phyloP scores from a whole-genome alignment of 768 basidiomycete species.

The Collybia nuda region DNA sequence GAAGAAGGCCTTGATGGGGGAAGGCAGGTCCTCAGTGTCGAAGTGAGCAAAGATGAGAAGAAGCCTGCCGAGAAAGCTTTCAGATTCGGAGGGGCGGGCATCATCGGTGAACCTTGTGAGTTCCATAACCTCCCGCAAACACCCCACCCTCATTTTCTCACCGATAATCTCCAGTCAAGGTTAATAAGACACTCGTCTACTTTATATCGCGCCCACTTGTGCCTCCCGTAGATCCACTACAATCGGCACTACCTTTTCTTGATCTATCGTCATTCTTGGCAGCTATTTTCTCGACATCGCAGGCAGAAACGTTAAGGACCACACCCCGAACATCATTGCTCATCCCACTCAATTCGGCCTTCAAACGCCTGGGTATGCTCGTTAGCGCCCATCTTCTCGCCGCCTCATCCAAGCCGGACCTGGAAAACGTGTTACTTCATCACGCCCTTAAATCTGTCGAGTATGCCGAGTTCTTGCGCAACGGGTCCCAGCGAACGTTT shows the following conservation, averaged over 20 bases:
- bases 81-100: conserved; percentile 80
- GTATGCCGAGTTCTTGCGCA: conserved; percentile 61
- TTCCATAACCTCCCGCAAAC: conserved; percentile 3
- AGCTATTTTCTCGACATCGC: conserved; percentile 80
- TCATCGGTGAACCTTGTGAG: conserved; percentile 78
- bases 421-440: conserved; percentile 84
- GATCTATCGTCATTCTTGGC: conserved; percentile 91
- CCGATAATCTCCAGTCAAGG: conserved; percentile 48
- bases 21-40: conserved; percentile 70
- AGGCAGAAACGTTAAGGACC: conserved; percentile 67
- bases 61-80: conserved; percentile 54
- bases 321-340: conserved; percentile 78
- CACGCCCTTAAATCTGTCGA: conserved; percentile 78
- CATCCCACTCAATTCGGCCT: conserved; percentile 89
- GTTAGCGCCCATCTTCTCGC: conserved; percentile 86
- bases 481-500: conserved; percentile 71
- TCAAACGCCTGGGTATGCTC: conserved; percentile 79
- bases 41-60: conserved; percentile 53
- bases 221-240: conserved; percentile 80
- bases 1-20: conserved; percentile 69
- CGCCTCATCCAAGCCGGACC: conserved; percentile 72
- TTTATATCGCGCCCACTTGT: conserved; percentile 81
- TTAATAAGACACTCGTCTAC: conserved; percentile 84
- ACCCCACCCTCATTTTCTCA: conserved; percentile 1
- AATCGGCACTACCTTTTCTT: conserved; percentile 79